These are phyloP conservation scores for Yueomyces sinensis DNA, from an alignment of 805 yeast species.

Conservation along the genomic window DNA sequence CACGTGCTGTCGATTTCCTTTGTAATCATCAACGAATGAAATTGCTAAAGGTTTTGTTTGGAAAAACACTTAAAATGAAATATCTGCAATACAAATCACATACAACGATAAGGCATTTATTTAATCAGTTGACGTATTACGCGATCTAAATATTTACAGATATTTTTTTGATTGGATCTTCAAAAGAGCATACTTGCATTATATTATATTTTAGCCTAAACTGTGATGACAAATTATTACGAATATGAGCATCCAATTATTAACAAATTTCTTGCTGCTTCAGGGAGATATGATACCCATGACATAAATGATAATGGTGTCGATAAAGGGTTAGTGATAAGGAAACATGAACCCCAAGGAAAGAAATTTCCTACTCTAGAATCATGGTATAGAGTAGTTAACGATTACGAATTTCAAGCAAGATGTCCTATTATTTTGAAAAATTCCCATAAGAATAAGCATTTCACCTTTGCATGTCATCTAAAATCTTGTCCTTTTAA, in stretches of 20 bases:
- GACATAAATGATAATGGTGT: slow-evolving; percentile 3
- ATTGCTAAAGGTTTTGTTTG: no score
- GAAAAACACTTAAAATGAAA: no score
- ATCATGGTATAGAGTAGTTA: slow-evolving; percentile 23
- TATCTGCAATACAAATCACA: no score
- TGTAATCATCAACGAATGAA: no score
- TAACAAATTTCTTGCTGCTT: slow-evolving; percentile 17
- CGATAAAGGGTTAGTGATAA: slow-evolving; percentile 4
- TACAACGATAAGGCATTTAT: no score
- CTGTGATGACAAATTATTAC: slow-evolving; percentile 22
- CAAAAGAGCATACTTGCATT: no score
- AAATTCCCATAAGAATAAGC: slow-evolving; percentile 24
- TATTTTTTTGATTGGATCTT: no score
- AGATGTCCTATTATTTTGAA: slow-evolving; percentile 25
- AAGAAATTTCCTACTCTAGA: slow-evolving; percentile 18
- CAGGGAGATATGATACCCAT: background rate
- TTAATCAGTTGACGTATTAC: no score
- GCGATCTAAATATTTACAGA: no score
- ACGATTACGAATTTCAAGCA: slow-evolving; percentile 25
- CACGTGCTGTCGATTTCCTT: no score
- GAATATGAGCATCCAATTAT: slow-evolving; percentile 25
- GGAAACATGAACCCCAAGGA: slow-evolving; percentile 4
- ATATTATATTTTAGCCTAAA: no score
- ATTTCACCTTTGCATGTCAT: slow-evolving; percentile 26
- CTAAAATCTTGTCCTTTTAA: slow-evolving; percentile 23